Conservation (phyloP, 2,329 filamentous ascomycete species). For the Aspergillus phoenicis region DNA sequence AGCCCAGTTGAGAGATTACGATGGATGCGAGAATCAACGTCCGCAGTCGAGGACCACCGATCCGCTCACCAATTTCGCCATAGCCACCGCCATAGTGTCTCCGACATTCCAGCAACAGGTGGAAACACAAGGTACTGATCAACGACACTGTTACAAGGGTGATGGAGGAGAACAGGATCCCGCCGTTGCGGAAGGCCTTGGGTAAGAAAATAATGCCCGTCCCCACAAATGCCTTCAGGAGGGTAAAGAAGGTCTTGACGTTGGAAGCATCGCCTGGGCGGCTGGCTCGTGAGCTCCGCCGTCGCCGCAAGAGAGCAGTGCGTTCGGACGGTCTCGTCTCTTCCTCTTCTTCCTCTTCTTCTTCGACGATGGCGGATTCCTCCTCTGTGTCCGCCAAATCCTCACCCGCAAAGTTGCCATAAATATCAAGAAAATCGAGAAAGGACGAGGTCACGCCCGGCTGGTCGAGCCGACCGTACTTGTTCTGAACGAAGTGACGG, state of each 20-base stretch:
- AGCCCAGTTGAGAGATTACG: slow-evolving; percentile 73
- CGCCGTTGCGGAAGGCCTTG: slow-evolving; percentile 77
- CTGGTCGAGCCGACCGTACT: slow-evolving; percentile 27
- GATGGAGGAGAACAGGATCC: slow-evolving; percentile 72
- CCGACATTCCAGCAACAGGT: slow-evolving; percentile 69
- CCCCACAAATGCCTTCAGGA: slow-evolving; percentile 76
- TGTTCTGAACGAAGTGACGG: slow-evolving; percentile 52
- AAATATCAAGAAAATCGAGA: slow-evolving; percentile 73
- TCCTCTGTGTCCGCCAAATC: slow-evolving; percentile 65
- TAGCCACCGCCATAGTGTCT: slow-evolving; percentile 68
- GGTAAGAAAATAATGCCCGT: slow-evolving; percentile 82
- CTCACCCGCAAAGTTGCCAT: slow-evolving; percentile 76
- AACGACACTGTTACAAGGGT: slow-evolving; percentile 67
- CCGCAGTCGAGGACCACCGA: slow-evolving; percentile 66
- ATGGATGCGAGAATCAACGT: slow-evolving; percentile 69
- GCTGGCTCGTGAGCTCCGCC: slow-evolving; percentile 53
- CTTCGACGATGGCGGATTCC: slow-evolving; percentile 41
- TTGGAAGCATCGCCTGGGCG: slow-evolving; percentile 65
- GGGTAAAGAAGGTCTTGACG: slow-evolving; percentile 75
- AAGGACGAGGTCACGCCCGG: slow-evolving; percentile 48
- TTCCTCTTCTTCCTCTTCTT: slow-evolving; percentile 55
- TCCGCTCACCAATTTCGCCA: slow-evolving; percentile 70
- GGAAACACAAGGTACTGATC: slow-evolving; percentile 71
- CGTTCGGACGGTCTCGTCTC: slow-evolving; percentile 49
- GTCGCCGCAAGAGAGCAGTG: slow-evolving; percentile 61